These are phyloP conservation scores for Rhodotorula glutinis DNA, from an alignment of 1,284 basidiomycete species.

Conservation along the genomic window DNA sequence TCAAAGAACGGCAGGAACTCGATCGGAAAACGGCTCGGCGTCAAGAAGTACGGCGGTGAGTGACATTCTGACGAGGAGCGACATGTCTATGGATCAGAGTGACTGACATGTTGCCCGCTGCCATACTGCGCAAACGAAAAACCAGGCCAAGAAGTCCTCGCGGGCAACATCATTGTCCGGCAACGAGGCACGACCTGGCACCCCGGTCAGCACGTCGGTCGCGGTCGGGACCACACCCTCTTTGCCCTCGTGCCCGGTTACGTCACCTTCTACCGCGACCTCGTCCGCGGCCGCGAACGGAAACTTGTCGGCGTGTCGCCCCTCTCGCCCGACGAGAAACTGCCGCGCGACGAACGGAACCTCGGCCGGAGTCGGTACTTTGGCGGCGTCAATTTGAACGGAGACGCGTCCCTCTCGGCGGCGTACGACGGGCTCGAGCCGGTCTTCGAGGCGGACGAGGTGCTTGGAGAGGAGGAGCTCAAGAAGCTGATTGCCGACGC, in stretches of 20 bases:
- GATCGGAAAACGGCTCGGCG: conserved; percentile 81
- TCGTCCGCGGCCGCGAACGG: conserved; percentile 31
- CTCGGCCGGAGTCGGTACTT: conserved; percentile 73
- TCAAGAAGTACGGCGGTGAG: conserved; percentile 90
- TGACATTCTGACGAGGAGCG: too few relatives aligned
- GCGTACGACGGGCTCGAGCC: background rate
- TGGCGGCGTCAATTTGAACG: conserved; percentile 59
- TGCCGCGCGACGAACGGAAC: conserved; percentile 71
- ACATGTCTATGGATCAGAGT: too few relatives aligned
- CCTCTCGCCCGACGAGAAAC: conserved; percentile 60
- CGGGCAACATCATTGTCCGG: conserved; percentile 88
- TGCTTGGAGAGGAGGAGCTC: conserved; percentile 28
- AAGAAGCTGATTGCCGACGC: conserved; percentile 24
- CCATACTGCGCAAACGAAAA: too few relatives aligned
- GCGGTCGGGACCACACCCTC: conserved; percentile 87
- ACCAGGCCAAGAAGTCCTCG: conserved; percentile 77
- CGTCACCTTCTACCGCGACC: conserved; percentile 73
- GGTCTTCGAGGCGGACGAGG: background rate
- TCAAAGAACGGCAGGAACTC: conserved; percentile 87
- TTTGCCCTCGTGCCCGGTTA: conserved; percentile 82
- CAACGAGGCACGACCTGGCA: conserved; percentile 87
- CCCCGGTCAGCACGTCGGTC: conserved; percentile 83
- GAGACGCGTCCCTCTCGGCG: background rate
- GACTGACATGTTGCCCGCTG: too few relatives aligned
- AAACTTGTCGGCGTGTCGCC: conserved; percentile 74